Percentiles rank a stretch among this genome's conserved stretches.
phyloP scores from a whole-genome alignment of 2,329 filamentous ascomycete species.

The Penicillium sp. region DNA sequence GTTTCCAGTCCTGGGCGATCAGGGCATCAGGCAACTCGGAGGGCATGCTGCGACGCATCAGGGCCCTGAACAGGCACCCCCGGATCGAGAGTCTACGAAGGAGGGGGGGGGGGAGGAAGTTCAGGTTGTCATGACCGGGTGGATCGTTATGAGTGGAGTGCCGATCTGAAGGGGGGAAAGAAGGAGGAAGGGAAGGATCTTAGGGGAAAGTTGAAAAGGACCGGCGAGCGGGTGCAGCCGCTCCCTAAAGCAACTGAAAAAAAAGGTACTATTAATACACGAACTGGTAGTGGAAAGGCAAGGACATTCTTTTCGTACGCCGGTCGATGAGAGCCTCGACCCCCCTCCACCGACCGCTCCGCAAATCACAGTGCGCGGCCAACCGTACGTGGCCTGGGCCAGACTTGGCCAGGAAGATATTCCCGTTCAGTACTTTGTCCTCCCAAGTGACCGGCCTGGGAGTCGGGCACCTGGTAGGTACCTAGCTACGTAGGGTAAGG shows the following conservation, averaged over 20 bases:
- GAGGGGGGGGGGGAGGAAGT: constrained; percentile 3
- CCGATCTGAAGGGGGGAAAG: constrained; percentile 11
- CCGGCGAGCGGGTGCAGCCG: constrained; percentile 21
- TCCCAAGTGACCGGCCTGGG: no score
- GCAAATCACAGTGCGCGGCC: constrained; percentile 11
- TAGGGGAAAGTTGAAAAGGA: constrained; percentile 10
- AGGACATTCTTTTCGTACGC: constrained; percentile 4
- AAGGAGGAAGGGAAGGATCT: constrained; percentile 2
- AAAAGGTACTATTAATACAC: constrained; percentile 13
- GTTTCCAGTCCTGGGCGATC: constrained; percentile 20
- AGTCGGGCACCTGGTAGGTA: neutral
- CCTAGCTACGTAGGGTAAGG: neutral
- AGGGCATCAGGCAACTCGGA: constrained; percentile 6
- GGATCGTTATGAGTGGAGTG: constrained; percentile 16
- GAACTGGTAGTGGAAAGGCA: neutral
- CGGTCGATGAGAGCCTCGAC: constrained; percentile 26
- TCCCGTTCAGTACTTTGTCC: neutral
- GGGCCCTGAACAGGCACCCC: constrained; percentile 11
- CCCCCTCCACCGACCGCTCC: constrained; percentile 14
- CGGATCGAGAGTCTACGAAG: neutral
- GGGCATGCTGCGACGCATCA: constrained; percentile 23
- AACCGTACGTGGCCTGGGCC: neutral
- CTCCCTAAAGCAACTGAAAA: constrained; percentile 6
- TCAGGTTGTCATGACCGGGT: constrained; percentile 20
- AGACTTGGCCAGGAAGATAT: neutral